A percentile compares a stretch with the other conserved stretches of the same genome.
Conservation (phyloP, 2,329 filamentous ascomycete genomes). For the Rhynchosporium secalis region DNA sequence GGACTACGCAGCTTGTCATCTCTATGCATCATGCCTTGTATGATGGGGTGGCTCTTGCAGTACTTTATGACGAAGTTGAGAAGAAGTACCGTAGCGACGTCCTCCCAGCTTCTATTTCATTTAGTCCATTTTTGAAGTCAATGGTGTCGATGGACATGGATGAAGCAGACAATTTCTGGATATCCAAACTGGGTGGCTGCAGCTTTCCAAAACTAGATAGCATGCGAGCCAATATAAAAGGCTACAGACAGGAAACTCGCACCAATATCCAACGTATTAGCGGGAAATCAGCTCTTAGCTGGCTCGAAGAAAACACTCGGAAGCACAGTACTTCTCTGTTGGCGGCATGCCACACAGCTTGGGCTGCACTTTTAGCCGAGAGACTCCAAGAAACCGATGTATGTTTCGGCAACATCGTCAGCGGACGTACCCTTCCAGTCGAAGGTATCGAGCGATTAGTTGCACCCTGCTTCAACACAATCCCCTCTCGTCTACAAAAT, state of each 20-base stretch:
- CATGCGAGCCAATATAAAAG: neutral
- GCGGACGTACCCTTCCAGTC: constrained; percentile 68
- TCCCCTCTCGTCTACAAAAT: constrained; percentile 66
- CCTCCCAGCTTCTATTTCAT: constrained; percentile 54
- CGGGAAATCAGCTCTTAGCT: constrained; percentile 26
- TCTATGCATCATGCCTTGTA: constrained; percentile 79
- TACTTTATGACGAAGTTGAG: constrained; percentile 71
- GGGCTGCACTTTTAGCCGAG: constrained; percentile 64
- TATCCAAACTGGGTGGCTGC: constrained; percentile 53
- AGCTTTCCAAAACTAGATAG: constrained; percentile 36
- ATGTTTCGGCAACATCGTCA: constrained; percentile 86
- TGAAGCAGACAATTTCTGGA: constrained; percentile 67
- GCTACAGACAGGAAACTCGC: neutral
- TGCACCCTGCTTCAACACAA: constrained; percentile 91
- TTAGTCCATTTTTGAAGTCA: constrained; percentile 63
- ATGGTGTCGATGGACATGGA: constrained; percentile 52
- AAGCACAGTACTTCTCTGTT: constrained; percentile 62
- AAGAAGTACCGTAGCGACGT: constrained; percentile 48
- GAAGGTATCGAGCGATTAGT: constrained; percentile 69
- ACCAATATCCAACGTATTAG: constrained; percentile 23
- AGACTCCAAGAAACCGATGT: constrained; percentile 61
- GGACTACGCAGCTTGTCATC: constrained; percentile 28
- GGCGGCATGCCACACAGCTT: constrained; percentile 69
- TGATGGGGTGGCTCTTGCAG: constrained; percentile 75
- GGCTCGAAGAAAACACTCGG: constrained; percentile 51